Conservation (phyloP, 371 early-diverging fungal species). For the Nematocida sp. region DNA sequence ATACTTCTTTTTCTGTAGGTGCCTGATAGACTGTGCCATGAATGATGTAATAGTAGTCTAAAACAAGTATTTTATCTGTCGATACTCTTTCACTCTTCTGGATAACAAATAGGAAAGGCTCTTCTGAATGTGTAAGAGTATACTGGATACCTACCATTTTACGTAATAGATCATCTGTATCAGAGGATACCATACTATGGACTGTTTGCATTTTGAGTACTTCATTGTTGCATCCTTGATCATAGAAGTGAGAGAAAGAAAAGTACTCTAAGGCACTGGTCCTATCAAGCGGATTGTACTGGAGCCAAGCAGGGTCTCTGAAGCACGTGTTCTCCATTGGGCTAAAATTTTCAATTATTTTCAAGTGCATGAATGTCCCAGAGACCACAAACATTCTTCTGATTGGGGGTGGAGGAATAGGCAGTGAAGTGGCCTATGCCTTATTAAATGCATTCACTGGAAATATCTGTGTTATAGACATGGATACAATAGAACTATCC, state of each 20-base stretch:
- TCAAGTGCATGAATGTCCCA: neutral
- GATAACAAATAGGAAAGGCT: constrained; percentile 40
- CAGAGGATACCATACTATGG: constrained; percentile 65
- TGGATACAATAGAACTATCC: constrained; percentile 92
- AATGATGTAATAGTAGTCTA: constrained; percentile 48
- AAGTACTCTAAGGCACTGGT: constrained; percentile 86
- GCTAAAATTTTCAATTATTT: constrained; percentile 2
- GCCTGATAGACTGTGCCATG: constrained; percentile 48
- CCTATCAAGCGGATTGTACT: constrained; percentile 57
- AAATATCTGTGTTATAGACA: constrained; percentile 70
- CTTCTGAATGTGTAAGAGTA: constrained; percentile 10
- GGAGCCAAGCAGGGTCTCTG: constrained; percentile 58
- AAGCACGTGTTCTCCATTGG: constrained; percentile 56
- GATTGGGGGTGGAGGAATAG: constrained; percentile 78
- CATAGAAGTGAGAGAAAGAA: constrained; percentile 85
- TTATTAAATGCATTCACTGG: constrained; percentile 15
- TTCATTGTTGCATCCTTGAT: constrained; percentile 83
- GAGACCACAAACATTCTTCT: constrained; percentile 42
- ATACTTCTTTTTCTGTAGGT: constrained; percentile 50
- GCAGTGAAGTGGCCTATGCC: constrained; percentile 86
- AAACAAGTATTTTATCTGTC: constrained; percentile 21
- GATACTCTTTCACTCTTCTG: constrained; percentile 34
- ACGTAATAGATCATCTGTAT: neutral
- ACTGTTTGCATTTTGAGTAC: constrained; percentile 88
- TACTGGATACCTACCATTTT: constrained; percentile 50